A percentile compares a stretch with the other conserved stretches of the same genome.
Conservation (phyloP, 2,329 filamentous ascomycete genomes). For the Sporothrix humicola region DNA sequence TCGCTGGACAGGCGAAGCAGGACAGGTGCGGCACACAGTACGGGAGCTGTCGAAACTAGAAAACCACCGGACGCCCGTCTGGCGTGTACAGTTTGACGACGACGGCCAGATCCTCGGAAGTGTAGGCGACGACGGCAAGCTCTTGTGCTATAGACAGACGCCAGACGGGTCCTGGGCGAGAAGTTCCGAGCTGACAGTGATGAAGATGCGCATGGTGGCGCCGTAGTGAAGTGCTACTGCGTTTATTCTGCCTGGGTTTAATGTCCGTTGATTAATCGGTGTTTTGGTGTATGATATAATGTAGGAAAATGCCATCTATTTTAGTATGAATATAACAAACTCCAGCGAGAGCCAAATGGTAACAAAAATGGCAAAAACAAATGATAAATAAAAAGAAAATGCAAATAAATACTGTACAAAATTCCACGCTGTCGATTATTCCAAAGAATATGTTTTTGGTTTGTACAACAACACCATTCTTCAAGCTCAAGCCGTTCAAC, state of each 20-base stretch:
- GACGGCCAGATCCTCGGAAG: constrained; percentile 75
- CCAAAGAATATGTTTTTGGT: background rate
- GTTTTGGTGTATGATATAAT: constrained; percentile 17
- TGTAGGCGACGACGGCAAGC: constrained; percentile 75
- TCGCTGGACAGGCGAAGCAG: constrained; percentile 63
- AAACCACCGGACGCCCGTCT: constrained; percentile 72
- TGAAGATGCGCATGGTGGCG: constrained; percentile 60
- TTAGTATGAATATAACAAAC: background rate
- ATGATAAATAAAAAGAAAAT: background rate
- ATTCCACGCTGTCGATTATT: constrained; percentile 18
- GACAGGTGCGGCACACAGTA: constrained; percentile 68
- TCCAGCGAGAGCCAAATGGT: constrained; percentile 12
- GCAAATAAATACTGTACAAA: constrained; percentile 11
- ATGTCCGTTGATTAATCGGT: background rate
- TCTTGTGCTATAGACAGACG: constrained; percentile 66
- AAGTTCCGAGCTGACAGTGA: constrained; percentile 64
- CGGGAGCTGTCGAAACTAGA: constrained; percentile 71
- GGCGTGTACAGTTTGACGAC: constrained; percentile 74
- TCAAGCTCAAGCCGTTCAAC: background rate
- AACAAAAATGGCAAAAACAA: background rate
- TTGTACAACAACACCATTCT: background rate
- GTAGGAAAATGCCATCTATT: constrained; percentile 4
- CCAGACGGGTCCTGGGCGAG: constrained; percentile 64
- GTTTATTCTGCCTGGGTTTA: background rate
- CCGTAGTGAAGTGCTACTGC: background rate